Evolutionary conservation across 2,329 filamentous ascomycete genomes (phyloP), one percentile per base, ranked within the genome.

Genomic region (Dactylellina leptospora): DNA sequence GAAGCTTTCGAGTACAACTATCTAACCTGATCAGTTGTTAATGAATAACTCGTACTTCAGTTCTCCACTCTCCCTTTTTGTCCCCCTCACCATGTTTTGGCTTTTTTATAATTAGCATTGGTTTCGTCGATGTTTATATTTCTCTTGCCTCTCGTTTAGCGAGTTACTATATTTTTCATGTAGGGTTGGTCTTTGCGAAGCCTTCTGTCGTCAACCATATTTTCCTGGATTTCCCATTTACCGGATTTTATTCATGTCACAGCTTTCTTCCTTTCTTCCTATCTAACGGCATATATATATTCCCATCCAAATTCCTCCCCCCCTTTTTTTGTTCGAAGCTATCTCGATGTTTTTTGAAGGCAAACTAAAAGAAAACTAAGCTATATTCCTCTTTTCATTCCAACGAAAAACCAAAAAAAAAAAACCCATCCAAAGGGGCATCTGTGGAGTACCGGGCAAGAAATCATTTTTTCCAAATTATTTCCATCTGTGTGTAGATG

Each of bases 191-290:
- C 13, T 48, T 48, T 60, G 69, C 36, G 4, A 23, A 55, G 42
- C 25, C 45, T 47, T 42, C 36, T 40, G 48, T 48, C 60, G 42
- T 44, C 51, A 58, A 63, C 25, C 63, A 44, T 38, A 60, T 33
- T 20, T 54, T 25, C 22, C 44, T 53, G n/a, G n/a, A n/a, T n/a
- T n/a, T n/a, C n/a, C n/a, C 56, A 55, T 61, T 54, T 44, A 16
- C 47, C 51, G 48, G 38, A 36, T 69, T 40, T 16, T n/a, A 70
- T 74, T 74, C 66, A 69, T 50, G 58, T 74, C 75, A 74, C 56
- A 74, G 71, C 74, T 66, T 75, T 76, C 73, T 76, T 74, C 74
- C 74, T 76, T 72, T 75, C 77, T 72, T 76, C 73, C 75, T 13
- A 33, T 70, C 38, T 36, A 45, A n/a, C 16, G 40, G 20, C n/a